Evolutionary conservation across 2,329 filamentous ascomycete genomes (phyloP).

Genomic region (Graphium sp.): DNA sequence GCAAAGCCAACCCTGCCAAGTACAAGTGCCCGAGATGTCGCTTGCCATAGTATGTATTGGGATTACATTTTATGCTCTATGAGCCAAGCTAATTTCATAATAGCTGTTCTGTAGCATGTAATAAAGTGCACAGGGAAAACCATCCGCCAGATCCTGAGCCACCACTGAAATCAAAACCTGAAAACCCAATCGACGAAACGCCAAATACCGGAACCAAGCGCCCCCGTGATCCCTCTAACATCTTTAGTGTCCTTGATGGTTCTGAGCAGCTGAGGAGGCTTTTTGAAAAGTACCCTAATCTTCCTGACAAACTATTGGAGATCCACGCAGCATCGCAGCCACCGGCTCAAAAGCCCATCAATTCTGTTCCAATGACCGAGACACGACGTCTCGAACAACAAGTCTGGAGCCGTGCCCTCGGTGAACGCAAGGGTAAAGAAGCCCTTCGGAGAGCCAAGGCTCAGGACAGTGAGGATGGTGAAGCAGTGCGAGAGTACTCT

Average conservation of each 20-base stretch:
- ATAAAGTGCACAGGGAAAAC: constrained; percentile 30
- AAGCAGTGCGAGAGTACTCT: constrained; percentile 43
- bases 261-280: constrained; percentile 30
- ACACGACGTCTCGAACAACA: constrained; percentile 13
- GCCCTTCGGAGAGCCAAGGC: constrained; percentile 32
- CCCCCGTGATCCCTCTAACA: constrained; percentile 15
- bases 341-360: constrained; percentile 12
- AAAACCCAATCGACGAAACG: constrained; percentile 3
- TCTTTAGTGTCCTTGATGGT: constrained; percentile 32
- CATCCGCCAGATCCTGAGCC: constrained; percentile 23
- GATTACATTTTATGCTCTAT: constrained; percentile 5
- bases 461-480: constrained; percentile 34
- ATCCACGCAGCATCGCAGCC: constrained; percentile 33
- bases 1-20: constrained; percentile 30
- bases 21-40: constrained; percentile 48
- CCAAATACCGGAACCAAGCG: constrained; percentile 3
- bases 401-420: constrained; percentile 41
- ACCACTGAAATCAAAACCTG: constrained; percentile 9
- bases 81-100: constrained; percentile 2
- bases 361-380: too few relatives aligned
- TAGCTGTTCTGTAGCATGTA: constrained; percentile 44
- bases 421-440: constrained; percentile 36
- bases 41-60: constrained; percentile 35
- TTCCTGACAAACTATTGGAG: constrained; percentile 25
- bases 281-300: constrained; percentile 33